Evolutionary conservation across 768 basidiomycete genomes (phyloP).

Genomic region (Pleurotus tuoliensis): DNA sequence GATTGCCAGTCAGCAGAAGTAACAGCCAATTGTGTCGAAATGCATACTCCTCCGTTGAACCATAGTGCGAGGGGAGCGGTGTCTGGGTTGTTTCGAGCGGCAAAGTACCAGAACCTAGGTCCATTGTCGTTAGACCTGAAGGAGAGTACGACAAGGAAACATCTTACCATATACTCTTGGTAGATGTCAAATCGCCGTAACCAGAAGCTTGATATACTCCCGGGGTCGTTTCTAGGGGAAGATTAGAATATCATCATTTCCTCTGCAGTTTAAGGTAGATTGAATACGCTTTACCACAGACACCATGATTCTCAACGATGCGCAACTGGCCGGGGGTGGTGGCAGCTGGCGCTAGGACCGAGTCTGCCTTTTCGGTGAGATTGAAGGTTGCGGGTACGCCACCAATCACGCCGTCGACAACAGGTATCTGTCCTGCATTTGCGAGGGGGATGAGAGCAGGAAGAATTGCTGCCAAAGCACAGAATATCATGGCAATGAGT

Average conservation of each 20-base stretch:
- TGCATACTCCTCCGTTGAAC: slow-evolving; percentile 60
- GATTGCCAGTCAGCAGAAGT: not conserved
- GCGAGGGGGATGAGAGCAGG: slow-evolving; percentile 10
- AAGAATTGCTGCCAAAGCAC: not conserved
- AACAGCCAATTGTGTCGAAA: not conserved
- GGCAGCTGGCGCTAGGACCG: slow-evolving; percentile 14
- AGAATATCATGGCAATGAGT: not conserved
- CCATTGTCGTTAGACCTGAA: not conserved
- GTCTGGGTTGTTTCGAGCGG: slow-evolving; percentile 53
- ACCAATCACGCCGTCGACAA: slow-evolving; percentile 47
- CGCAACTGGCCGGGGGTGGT: slow-evolving; percentile 48
- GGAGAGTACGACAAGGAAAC: not conserved
- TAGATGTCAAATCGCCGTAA: slow-evolving; percentile 55
- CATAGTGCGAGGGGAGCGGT: slow-evolving; percentile 62
- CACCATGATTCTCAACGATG: slow-evolving; percentile 54
- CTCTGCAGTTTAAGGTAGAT: not conserved
- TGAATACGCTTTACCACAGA: slow-evolving; percentile 42
- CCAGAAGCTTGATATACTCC: slow-evolving; percentile 63
- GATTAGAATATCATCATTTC: not conserved
- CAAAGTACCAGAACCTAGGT: slow-evolving; percentile 68
- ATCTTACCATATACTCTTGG: slow-evolving; percentile 54
- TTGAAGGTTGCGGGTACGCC: slow-evolving; percentile 30
- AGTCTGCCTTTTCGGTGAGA: slow-evolving; percentile 11
- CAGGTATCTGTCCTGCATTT: slow-evolving; percentile 36
- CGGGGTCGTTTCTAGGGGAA: slow-evolving; percentile 46